These are phyloP conservation scores for Dictyostelium brefeldianum DNA, from an alignment of 78 protist genomes.

Conservation along the genomic window DNA sequence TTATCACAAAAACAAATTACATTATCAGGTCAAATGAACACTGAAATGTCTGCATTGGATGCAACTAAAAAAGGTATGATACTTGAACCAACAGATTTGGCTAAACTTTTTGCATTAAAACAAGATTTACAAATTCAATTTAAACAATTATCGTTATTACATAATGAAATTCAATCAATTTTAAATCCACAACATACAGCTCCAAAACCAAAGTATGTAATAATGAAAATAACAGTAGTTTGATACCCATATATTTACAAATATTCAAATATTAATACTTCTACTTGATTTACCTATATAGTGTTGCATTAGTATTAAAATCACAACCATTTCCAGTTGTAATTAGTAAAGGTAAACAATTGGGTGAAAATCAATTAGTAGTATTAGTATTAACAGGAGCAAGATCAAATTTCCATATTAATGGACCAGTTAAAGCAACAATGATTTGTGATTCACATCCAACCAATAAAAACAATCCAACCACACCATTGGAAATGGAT, in stretches of 20 bases:
- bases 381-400: slow-evolving; percentile 82
- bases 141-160: slow-evolving; percentile 59
- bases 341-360: slow-evolving; percentile 79
- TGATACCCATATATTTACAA: neutral
- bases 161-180: slow-evolving; percentile 69
- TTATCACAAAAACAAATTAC: slow-evolving; percentile 69
- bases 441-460: slow-evolving; percentile 72
- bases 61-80: slow-evolving; percentile 82
- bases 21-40: slow-evolving; percentile 64
- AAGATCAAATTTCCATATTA: slow-evolving; percentile 76
- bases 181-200: slow-evolving; percentile 50
- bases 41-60: slow-evolving; percentile 81
- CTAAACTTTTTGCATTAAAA: slow-evolving; percentile 65
- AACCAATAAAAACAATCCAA: slow-evolving; percentile 76
- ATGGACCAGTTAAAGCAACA: slow-evolving; percentile 80
- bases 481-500: slow-evolving; percentile 76
- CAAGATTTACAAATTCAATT: slow-evolving; percentile 80
- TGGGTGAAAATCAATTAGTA: slow-evolving; percentile 78
- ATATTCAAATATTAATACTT: too few relatives aligned
- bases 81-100: slow-evolving; percentile 77
- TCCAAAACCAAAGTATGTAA: slow-evolving; percentile 75
- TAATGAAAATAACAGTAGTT: neutral
- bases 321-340: slow-evolving; percentile 87
- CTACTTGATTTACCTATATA: neutral
- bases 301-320: slow-evolving; percentile 81